These are phyloP conservation scores for Alloascoidea hylecoeti DNA, from an alignment of 805 yeast species.

Conservation along the genomic window DNA sequence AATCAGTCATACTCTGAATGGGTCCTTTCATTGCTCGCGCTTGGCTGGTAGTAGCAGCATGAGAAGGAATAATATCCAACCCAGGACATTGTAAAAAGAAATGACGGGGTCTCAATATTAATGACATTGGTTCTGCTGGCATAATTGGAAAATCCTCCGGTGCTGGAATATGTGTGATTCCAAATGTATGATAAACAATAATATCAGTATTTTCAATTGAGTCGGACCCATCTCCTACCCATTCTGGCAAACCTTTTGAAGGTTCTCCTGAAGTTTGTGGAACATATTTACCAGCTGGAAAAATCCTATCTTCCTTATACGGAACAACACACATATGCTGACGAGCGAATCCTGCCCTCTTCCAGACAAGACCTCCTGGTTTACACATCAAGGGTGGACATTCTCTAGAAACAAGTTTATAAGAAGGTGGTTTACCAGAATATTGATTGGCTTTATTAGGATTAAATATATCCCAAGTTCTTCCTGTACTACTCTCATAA, in stretches of 20 bases:
- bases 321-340: conserved; percentile 57
- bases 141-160: conserved; percentile 85
- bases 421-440: conserved; percentile 65
- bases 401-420: conserved; percentile 65
- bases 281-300: conserved; percentile 54
- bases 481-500: conserved; percentile 43
- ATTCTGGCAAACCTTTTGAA: conserved; percentile 14
- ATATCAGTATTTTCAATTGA: conserved; percentile 46
- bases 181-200: conserved; percentile 69
- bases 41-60: not conserved
- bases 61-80: conserved; percentile 33
- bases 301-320: conserved; percentile 56
- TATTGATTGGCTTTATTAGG: conserved; percentile 52
- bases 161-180: conserved; percentile 76
- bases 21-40: not conserved
- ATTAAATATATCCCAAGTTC: conserved; percentile 71
- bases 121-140: conserved; percentile 75
- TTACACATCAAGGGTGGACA: conserved; percentile 62
- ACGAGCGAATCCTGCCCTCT: conserved; percentile 77
- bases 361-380: conserved; percentile 58
- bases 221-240: conserved; percentile 19
- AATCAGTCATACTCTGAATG: not conserved
- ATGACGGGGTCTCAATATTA: conserved; percentile 66
- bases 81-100: conserved; percentile 70
- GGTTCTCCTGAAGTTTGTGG: conserved; percentile 20